Percentiles rank a stretch among this genome's conserved stretches.
Conservation (phyloP, 768 basidiomycete genomes). For the Trametes sanguinea region DNA sequence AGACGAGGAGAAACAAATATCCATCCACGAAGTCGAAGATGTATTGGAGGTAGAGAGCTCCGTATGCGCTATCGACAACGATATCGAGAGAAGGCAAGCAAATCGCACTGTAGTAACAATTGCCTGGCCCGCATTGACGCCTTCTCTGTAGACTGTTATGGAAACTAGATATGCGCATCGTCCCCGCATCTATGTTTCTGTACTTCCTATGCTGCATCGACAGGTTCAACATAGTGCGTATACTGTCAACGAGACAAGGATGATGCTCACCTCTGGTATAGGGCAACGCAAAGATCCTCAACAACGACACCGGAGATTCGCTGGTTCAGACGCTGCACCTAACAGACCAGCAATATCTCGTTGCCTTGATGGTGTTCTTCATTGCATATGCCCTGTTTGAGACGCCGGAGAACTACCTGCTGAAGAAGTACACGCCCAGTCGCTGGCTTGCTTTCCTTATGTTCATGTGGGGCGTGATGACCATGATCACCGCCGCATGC, state of each 20-base stretch:
- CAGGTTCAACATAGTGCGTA: slow-evolving; percentile 29
- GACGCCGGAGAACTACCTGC: slow-evolving; percentile 35
- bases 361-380: slow-evolving; percentile 29
- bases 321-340: slow-evolving; percentile 18
- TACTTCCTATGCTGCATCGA: slow-evolving; percentile 31
- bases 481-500: slow-evolving; percentile 40
- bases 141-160: slow-evolving; percentile 21
- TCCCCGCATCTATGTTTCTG: slow-evolving; percentile 26
- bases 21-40: slow-evolving; percentile 1
- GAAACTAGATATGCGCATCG: slow-evolving; percentile 25
- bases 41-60: neutral
- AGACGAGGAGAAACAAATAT: slow-evolving; percentile 1
- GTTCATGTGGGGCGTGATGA: slow-evolving; percentile 41
- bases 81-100: slow-evolving; percentile 11
- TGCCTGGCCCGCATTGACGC: neutral
- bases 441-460: slow-evolving; percentile 44
- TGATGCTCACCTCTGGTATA: slow-evolving; percentile 1
- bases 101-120: neutral
- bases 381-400: slow-evolving; percentile 26
- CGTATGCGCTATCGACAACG: neutral
- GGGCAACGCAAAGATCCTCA: slow-evolving; percentile 30
- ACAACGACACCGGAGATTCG: slow-evolving; percentile 23
- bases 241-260: neutral
- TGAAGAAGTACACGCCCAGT: slow-evolving; percentile 40
- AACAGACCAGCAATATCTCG: slow-evolving; percentile 22